Evolutionary conservation across 192 early-diverging fungal species (phyloP), one percentile per base, ranked within the genome.

Genomic region (Linnemannia elongata): DNA sequence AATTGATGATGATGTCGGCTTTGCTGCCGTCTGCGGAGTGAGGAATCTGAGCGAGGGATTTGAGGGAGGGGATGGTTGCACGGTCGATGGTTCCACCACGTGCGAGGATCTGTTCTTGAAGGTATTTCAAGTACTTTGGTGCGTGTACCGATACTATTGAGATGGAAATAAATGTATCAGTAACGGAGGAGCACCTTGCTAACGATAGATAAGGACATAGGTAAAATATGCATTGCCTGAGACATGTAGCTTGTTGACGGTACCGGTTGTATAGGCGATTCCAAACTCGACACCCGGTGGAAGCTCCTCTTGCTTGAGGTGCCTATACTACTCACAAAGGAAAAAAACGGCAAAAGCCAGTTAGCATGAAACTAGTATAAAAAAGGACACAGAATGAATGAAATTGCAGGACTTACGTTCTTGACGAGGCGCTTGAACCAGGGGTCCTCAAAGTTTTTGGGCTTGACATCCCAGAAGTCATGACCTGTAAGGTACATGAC

Each of bases 1-100:
- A 97, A 79, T 97, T 97, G 71, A 97, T 86, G 54, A 97, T 90
- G 45, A 94, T 84, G 69, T 92, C 90, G 47, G 92, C 76, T 49
- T 88, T 85, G n/a, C 30, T 18, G 22, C 17, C 35, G 15, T 39
- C 24, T 55, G 54, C 33, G 18, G 36, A 35, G 35, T 80, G 87
- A 57, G 88, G 80, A 72, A 88, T 69, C n/a, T 75, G 60, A 36
- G 91, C 81, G 24, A 89, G 89, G 12, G 92, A 92, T 69, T 92
- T 90, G 38, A 95, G 81, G 72, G 92, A 88, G 0, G 74, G 36
- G 13, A 93, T 54, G 6, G 89, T 80, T 10, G 45, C 72, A 1
- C 76, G 81, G 75, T 89, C 80, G 22, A 93, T 74, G 15, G 47
- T 86, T 3, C 92, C 95, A 66, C 95, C 94, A 12, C 78, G 85